These are phyloP conservation scores for Kappamyces sp. DNA, from an alignment of 192 early-diverging fungal species.

Conservation along the genomic window DNA sequence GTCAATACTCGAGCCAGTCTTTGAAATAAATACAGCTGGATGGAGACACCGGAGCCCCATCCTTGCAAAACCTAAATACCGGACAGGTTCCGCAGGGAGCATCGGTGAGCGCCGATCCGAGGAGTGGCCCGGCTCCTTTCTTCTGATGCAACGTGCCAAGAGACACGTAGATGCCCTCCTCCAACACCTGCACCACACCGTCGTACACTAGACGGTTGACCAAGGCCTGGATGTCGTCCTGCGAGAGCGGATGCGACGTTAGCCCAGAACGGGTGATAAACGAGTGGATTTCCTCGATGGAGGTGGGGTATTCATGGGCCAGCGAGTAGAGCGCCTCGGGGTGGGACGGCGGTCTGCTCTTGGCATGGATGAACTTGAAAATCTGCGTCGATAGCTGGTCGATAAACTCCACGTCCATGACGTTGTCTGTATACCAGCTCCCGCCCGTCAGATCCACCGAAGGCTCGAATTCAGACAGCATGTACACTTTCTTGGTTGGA, in stretches of 20 bases:
- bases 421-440: constrained; percentile 88
- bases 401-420: constrained; percentile 87
- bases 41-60: constrained; percentile 69
- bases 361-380: constrained; percentile 65
- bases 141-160: constrained; percentile 44
- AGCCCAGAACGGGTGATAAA: constrained; percentile 68
- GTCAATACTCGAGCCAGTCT: constrained; percentile 71
- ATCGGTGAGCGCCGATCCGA: constrained; percentile 38
- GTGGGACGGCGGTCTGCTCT: constrained; percentile 24
- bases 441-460: constrained; percentile 87
- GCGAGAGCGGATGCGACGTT: constrained; percentile 63
- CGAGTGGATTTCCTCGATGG: constrained; percentile 56
- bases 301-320: constrained; percentile 63
- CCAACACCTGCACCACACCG: constrained; percentile 38
- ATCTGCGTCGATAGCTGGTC: constrained; percentile 64
- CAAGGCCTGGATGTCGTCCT: constrained; percentile 67
- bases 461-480: constrained; percentile 77
- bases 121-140: constrained; percentile 10
- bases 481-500: constrained; percentile 84
- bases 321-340: constrained; percentile 53
- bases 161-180: constrained; percentile 31
- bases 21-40: constrained; percentile 72
- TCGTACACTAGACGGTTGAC: constrained; percentile 83
- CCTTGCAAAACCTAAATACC: constrained; percentile 70
- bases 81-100: constrained; percentile 88